These are phyloP conservation scores for Suillus alpinus DNA, from an alignment of 768 basidiomycete species.

Conservation along the genomic window DNA sequence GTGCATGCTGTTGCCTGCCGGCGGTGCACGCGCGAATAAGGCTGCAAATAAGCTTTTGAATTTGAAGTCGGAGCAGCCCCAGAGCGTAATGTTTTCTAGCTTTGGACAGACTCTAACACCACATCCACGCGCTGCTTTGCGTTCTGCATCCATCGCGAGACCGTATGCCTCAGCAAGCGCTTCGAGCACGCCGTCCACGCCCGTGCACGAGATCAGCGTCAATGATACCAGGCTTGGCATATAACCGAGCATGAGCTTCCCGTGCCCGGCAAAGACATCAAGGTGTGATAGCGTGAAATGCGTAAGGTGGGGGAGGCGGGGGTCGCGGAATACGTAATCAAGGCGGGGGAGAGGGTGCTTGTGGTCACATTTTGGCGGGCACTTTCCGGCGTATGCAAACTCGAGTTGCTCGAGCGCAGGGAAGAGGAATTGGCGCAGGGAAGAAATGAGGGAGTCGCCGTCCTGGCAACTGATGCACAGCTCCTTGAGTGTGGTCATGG, in stretches of 20 bases:
- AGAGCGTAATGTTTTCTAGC: conserved; percentile 49
- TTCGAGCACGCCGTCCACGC: conserved; percentile 39
- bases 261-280: conserved; percentile 37
- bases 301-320: conserved; percentile 48
- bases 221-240: conserved; percentile 48
- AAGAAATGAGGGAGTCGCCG: conserved; percentile 36
- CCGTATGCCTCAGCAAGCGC: conserved; percentile 39
- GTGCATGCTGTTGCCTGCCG: neutral
- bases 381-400: conserved; percentile 37
- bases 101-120: conserved; percentile 49
- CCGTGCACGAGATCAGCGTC: conserved; percentile 45
- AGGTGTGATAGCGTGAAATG: conserved; percentile 50
- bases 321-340: conserved; percentile 55
- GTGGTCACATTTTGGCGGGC: conserved; percentile 9
- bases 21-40: conserved; percentile 32
- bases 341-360: conserved; percentile 40
- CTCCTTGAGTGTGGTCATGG: conserved; percentile 34
- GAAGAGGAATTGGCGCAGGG: conserved; percentile 43
- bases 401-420: conserved; percentile 45
- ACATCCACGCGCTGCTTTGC: conserved; percentile 13
- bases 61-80: conserved; percentile 47
- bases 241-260: conserved; percentile 47
- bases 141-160: conserved; percentile 5
- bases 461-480: conserved; percentile 41
- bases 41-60: conserved; percentile 35